Conservation (phyloP, 495 filamentous ascomycete species). For the Hyphodiscus hymeniophilus region DNA sequence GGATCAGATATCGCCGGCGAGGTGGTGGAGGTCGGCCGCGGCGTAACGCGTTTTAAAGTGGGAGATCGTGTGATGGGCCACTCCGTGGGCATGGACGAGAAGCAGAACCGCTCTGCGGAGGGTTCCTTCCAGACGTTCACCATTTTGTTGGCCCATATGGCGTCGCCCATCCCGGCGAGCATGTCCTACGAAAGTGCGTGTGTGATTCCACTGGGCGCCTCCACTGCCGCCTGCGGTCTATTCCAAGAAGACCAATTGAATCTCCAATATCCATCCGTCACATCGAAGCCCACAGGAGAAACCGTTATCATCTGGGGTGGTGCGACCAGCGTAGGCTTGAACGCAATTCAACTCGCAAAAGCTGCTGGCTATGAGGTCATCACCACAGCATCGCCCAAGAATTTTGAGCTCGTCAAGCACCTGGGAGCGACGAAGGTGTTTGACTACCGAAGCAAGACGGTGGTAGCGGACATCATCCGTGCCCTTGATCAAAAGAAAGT, state of each 20-base stretch:
- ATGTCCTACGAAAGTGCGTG: conserved; percentile 33
- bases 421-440: conserved; percentile 42
- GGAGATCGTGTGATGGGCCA: conserved; percentile 39
- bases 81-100: neutral
- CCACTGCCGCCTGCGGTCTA: conserved; percentile 45
- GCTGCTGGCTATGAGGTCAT: conserved; percentile 38
- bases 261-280: conserved; percentile 16
- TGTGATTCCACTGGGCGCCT: conserved; percentile 45
- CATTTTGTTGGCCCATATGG: conserved; percentile 22
- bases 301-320: conserved; percentile 21
- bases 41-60: conserved; percentile 32
- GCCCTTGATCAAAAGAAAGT: conserved; percentile 21
- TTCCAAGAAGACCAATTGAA: conserved; percentile 24
- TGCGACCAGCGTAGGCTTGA: conserved; percentile 16
- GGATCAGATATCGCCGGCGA: conserved; percentile 48
- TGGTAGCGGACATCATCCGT: conserved; percentile 11
- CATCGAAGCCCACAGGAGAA: conserved; percentile 17
- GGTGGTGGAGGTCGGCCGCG: conserved; percentile 37
- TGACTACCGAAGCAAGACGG: conserved; percentile 12
- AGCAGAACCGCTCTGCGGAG: neutral
- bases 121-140: conserved; percentile 34
- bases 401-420: conserved; percentile 41
- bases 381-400: conserved; percentile 43
- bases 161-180: conserved; percentile 31
- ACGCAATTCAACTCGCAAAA: conserved; percentile 17